Conservation (phyloP, 495 filamentous ascomycete genomes). For the Daldinia childiae region DNA sequence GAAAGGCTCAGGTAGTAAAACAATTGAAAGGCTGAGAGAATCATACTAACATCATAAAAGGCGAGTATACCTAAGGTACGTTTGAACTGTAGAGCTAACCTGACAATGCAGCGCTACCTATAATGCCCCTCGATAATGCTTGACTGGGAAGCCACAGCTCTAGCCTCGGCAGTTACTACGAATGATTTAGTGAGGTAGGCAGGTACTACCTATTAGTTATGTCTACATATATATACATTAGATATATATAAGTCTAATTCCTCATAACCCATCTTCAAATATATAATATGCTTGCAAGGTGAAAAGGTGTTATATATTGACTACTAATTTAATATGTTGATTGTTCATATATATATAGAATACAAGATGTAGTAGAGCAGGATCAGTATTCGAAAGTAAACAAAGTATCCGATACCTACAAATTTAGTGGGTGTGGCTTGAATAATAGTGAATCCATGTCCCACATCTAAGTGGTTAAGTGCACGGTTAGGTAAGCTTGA, state of each 20-base stretch:
- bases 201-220: not conserved
- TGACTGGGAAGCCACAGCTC: constrained; percentile 22
- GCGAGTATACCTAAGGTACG: constrained; percentile 7
- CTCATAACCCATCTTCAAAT: too few relatives aligned
- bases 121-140: constrained; percentile 31
- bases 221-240: too few relatives aligned
- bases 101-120: not conserved
- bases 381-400: too few relatives aligned
- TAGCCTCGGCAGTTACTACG: constrained; percentile 27
- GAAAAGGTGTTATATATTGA: not conserved
- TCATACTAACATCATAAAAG: not conserved
- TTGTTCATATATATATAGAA: not conserved
- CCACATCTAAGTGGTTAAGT: not conserved
- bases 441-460: not conserved
- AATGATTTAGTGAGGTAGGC: not conserved
- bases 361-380: too few relatives aligned
- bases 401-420: not conserved
- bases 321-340: not conserved
- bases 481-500: too few relatives aligned
- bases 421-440: not conserved
- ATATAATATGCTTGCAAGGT: not conserved
- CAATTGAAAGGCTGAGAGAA: not conserved
- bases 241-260: too few relatives aligned
- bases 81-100: constrained; percentile 25
- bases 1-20: constrained; percentile 1